A percentile compares a stretch with the other conserved stretches of the same genome.
Conservation (phyloP, 768 basidiomycete genomes). For the Roridomyces roridus region DNA sequence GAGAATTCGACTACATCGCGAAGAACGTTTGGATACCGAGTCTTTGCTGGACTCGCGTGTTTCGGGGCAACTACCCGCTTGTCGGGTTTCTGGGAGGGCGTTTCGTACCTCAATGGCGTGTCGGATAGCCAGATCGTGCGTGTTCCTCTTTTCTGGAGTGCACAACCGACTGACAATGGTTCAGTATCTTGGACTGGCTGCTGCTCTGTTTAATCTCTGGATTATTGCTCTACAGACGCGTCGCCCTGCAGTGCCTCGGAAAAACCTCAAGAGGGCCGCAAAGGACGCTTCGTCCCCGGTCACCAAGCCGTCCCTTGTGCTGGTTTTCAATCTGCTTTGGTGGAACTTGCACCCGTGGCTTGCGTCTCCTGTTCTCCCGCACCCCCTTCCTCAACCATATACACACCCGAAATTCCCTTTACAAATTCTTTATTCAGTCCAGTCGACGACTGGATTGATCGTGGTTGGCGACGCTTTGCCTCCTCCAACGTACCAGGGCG, state of each 20-base stretch:
- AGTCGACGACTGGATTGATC: slow-evolving; percentile 81
- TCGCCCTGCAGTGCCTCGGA: slow-evolving; percentile 16
- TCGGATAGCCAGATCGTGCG: slow-evolving; percentile 51
- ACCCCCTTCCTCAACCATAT: slow-evolving; percentile 57
- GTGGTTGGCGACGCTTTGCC: slow-evolving; percentile 78
- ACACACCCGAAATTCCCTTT: slow-evolving; percentile 59
- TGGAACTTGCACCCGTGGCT: slow-evolving; percentile 43
- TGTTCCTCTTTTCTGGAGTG: background rate
- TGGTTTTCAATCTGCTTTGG: slow-evolving; percentile 41
- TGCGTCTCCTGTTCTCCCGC: slow-evolving; percentile 63
- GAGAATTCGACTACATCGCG: background rate
- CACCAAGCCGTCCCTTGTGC: slow-evolving; percentile 32
- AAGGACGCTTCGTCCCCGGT: slow-evolving; percentile 22
- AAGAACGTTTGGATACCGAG: slow-evolving; percentile 7
- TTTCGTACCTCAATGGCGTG: slow-evolving; percentile 32
- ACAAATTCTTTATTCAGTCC: slow-evolving; percentile 69
- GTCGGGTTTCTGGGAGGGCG: slow-evolving; percentile 28
- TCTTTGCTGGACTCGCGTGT: slow-evolving; percentile 7
- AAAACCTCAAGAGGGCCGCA: slow-evolving; percentile 8
- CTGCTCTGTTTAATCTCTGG: slow-evolving; percentile 23
- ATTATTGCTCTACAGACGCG: slow-evolving; percentile 6
- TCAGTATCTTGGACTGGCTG: slow-evolving; percentile 28
- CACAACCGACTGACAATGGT: background rate
- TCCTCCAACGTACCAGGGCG: slow-evolving; percentile 35
- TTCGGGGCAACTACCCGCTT: slow-evolving; percentile 3